Base-by-base conservation (phyloP, 1,284 basidiomycete species). In the Malassezia arunalokei region DNA sequence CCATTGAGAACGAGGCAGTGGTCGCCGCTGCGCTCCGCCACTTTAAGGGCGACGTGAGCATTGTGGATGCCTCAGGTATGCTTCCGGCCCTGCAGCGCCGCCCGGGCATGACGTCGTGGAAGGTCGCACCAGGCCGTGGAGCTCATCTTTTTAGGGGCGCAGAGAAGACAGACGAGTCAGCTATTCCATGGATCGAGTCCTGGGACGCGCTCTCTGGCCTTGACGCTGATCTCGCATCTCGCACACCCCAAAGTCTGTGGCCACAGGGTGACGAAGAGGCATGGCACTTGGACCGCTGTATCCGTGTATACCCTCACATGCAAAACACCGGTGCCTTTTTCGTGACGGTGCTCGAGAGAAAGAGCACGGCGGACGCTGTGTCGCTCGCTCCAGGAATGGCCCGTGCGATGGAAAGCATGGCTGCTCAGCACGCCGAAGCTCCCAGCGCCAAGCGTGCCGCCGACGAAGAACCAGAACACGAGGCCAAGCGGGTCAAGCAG, bases 261-360 rank as follows among this genome's bases (percentile, higher is more conserved):
- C 65, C 68, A 8, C 55, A 64, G n/a, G 70, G 68, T 30, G 66
- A 68, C 40, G 70, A 71, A 51, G 63, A 59, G 31, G 49, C 57
- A 28, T 55, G 68, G 14, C 58, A 62, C 20, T 45, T 66, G 5
- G 56, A 66, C 48, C 58, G 61, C 51, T 71, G 68, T 51, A 68
- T 71, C 60, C 59, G 68, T 37, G 60, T 72, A 40, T 88, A 95
- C 67, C 91, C 94, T 3, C 91, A 98, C 73, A 76, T 94, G 40
- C 92, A 98, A 76, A 86, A 99, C 73, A 90, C 91, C 0, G 94
- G 94, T 9, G 94, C 89, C 0, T 99, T 99, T 77, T 99, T 95
- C 67, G 83, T 99, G 27, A 87, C 89, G 14, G 84, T 95, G 0
- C 76, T 99, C 32, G 81, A 89, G 65, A 79, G 78, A 65, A 57